phyloP scores from a whole-genome alignment of 2,329 filamentous ascomycete species.

The Xenosphaeropsis pyriputrescens region DNA sequence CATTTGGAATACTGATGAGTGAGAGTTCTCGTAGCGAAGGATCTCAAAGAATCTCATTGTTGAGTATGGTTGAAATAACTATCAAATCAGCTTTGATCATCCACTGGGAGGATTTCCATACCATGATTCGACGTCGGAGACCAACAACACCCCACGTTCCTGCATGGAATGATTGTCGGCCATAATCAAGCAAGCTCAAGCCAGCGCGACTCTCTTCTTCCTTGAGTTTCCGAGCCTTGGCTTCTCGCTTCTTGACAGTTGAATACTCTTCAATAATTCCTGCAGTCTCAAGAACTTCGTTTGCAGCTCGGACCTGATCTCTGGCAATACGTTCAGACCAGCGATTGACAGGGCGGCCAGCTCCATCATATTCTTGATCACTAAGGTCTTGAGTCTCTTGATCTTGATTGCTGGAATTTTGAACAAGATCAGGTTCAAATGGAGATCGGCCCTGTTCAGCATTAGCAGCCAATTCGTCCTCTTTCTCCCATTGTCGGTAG shows the following conservation, averaged over 20 bases:
- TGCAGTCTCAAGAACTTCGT: slow-evolving; percentile 20
- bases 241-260: slow-evolving; percentile 11
- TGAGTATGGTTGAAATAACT: slow-evolving; percentile 18
- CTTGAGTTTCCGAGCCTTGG: slow-evolving; percentile 6
- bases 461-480: too few species aligned
- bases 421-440: slow-evolving; percentile 17
- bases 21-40: slow-evolving; percentile 10
- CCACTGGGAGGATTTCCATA: slow-evolving; percentile 3
- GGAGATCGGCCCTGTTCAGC: slow-evolving; percentile 17
- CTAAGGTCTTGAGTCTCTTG: not conserved
- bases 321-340: slow-evolving; percentile 16
- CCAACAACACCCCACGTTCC: slow-evolving; percentile 19
- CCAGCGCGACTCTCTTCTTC: slow-evolving; percentile 14
- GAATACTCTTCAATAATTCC: slow-evolving; percentile 17
- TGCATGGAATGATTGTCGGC: slow-evolving; percentile 10
- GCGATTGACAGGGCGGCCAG: slow-evolving; percentile 17
- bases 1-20: slow-evolving; percentile 7
- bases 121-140: slow-evolving; percentile 16
- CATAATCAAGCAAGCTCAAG: slow-evolving; percentile 14
- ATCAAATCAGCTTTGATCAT: slow-evolving; percentile 2
- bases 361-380: slow-evolving; percentile 16
- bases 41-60: slow-evolving; percentile 11
- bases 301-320: slow-evolving; percentile 18
- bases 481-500: too few species aligned
- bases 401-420: slow-evolving; percentile 2